These are phyloP conservation scores for Kregervanrija fluxuum DNA, from an alignment of 805 yeast genomes.

Conservation along the genomic window DNA sequence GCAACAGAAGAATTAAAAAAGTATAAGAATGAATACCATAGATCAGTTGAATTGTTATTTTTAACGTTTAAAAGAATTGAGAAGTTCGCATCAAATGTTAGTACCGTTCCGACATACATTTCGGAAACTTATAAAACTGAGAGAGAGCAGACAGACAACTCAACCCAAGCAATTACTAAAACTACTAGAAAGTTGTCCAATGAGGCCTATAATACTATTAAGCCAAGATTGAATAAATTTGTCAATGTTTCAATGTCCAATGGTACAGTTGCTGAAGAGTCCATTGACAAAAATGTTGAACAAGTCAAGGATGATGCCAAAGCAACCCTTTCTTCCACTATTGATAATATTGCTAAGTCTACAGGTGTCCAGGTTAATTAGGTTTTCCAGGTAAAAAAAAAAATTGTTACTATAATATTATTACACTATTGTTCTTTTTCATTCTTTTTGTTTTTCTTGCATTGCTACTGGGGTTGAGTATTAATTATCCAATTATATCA, in stretches of 20 bases:
- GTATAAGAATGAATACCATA: constrained; percentile 19
- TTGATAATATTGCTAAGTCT: neutral
- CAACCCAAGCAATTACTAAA: constrained; percentile 29
- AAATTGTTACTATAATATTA: neutral
- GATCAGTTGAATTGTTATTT: constrained; percentile 18
- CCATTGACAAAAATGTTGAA: constrained; percentile 2
- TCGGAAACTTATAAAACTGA: constrained; percentile 25
- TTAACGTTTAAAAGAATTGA: constrained; percentile 23
- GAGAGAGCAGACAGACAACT: constrained; percentile 20
- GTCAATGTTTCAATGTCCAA: constrained; percentile 18
- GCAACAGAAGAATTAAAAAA: constrained; percentile 5
- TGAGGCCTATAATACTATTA: constrained; percentile 28
- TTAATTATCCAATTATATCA: neutral
- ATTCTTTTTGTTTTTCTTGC: constrained; percentile 1
- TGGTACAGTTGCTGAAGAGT: constrained; percentile 7
- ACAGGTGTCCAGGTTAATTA: constrained; percentile 27
- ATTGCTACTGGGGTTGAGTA: too few relatives aligned
- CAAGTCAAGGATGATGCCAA: constrained; percentile 1
- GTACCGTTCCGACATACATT: constrained; percentile 26
- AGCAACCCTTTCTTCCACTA: neutral
- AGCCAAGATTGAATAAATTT: constrained; percentile 26
- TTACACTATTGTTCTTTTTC: neutral
- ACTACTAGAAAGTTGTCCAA: constrained; percentile 30
- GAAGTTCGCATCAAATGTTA: constrained; percentile 22
- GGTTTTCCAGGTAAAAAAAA: neutral